These are phyloP conservation scores for Colletotrichum musae DNA, from an alignment of 2,329 filamentous ascomycete species.

Conservation along the genomic window DNA sequence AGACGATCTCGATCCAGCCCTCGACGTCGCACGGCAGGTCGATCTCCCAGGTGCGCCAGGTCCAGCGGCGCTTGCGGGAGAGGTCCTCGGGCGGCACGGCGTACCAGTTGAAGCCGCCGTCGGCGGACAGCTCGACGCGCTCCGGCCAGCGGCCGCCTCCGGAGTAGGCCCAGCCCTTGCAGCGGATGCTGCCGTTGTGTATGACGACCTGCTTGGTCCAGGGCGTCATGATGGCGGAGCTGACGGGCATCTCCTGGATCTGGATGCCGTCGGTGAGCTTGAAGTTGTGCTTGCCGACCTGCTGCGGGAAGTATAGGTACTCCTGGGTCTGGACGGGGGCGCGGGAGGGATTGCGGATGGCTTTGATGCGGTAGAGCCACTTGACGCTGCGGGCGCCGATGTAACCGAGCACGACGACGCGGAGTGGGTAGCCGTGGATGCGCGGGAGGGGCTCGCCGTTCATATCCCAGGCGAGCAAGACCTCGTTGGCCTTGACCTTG, in stretches of 20 bases:
- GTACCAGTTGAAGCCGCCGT: conserved; percentile 77
- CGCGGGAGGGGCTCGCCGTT: conserved; percentile 74
- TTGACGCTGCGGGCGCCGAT: conserved; percentile 77
- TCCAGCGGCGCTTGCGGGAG: conserved; percentile 72
- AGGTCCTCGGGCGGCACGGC: conserved; percentile 72
- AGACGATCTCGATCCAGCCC: conserved; percentile 72
- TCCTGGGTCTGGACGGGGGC: conserved; percentile 77
- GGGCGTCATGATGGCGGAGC: conserved; percentile 76
- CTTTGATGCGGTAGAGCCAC: conserved; percentile 75
- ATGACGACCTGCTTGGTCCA: conserved; percentile 72
- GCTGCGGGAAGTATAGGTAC: conserved; percentile 78
- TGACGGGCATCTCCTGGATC: conserved; percentile 82
- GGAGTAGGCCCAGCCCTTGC: conserved; percentile 72
- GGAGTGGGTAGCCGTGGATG: conserved; percentile 77
- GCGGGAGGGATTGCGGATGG: conserved; percentile 67
- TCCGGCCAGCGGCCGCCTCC: conserved; percentile 73
- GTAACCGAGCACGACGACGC: conserved; percentile 75
- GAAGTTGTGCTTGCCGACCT: conserved; percentile 77
- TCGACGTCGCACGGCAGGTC: conserved; percentile 74
- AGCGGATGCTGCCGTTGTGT: conserved; percentile 70
- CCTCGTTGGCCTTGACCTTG: conserved; percentile 77
- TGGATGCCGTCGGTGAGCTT: conserved; percentile 72
- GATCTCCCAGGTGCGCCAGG: conserved; percentile 76
- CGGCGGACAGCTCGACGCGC: conserved; percentile 73
- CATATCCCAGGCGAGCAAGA: conserved; percentile 80